Evolutionary conservation across 805 yeast species (phyloP), one percentile per base, ranked within the genome.

Genomic region (Barnettozyma wickerhamii): DNA sequence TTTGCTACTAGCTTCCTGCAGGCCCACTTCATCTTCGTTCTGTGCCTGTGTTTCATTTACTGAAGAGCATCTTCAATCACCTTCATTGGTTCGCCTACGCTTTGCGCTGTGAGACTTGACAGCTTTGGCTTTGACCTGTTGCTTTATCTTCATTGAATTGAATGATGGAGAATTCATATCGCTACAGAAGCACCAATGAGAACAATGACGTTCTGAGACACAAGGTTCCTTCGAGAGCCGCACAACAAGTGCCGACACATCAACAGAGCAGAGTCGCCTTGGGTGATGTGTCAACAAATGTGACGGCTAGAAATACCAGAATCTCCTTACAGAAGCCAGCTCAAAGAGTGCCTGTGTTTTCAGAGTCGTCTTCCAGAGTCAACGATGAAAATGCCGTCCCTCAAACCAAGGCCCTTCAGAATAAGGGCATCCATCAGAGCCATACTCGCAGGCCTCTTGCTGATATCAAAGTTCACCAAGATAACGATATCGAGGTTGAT

Each of bases 401-500:
- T 21, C 17, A 20, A 28, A 28, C 23, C 4, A 39, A 14, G 40
- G 21, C 6, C 23, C 36, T 32, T 10, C 42, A 34, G 34, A 20
- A 32, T n/a, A 30, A n/a, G 14, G 4, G 20, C 1, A 23, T 23
- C 12, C 9, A 21, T 23, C 24, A 21, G 12, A 37, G 18, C 18
- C 5, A 13, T 17, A 26, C 40, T 20, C 54, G 60, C 39, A 41
- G 41, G 20, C 57, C 60, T 4, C 46, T 56, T 33, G 48, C 52
- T n/a, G 60, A 56, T 7, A 39, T 56, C 19, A 43, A 36, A 32
- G 50, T 51, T 21, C 55, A 49, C 7, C 50, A 52, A 6, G 59
- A 49, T 27, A 35, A 33, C 5, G 23, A 49, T 19, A 51, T 37
- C 19, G 41, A 31, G 19, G 40, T 31, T 13, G 33, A 28, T 7